Evolutionary conservation across 768 basidiomycete species (phyloP), one percentile per base, ranked within the genome.

Genomic region (Serendipita sp.): DNA sequence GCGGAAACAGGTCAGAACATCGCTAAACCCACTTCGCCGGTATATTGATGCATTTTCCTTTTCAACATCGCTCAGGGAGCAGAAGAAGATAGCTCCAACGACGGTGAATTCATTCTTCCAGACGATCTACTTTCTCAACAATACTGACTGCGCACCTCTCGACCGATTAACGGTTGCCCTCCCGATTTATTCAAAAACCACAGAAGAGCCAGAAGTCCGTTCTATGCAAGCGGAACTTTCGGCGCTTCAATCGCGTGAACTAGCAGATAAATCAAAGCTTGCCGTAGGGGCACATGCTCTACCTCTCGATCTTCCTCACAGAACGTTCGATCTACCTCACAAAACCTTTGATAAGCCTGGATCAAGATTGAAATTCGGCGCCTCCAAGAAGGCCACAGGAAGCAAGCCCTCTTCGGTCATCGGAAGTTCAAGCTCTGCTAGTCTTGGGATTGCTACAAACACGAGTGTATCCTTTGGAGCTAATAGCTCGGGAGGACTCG

Each of bases 1-100:
- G 20, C 53, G 53, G 53, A 58, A 58, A 58, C 53, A 24, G 53
- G 53, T 58, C 9, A 58, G 53, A 30, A 50, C 20, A 50, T 24
- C 4, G 17, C 20, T 11, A 11, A 28, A 31, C 53, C 53, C 14
- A 13, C 13, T 24, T 58, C 53, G 28, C n/a, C 45, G 9, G 9
- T 48, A 24, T 9, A 58, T 0, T 24, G 26, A 58, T 11, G 4
- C 53, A 58, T n/a, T 58, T 24, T 34, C 17, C 33, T 22, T 5
- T 20, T 42, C 42, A 20, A 20, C 11, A 11, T 11, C 13, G 11
- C 42, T 24, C 53, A 58, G 53, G 53, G 31, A n/a, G 26, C 9
- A 20, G 22, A 22, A 31, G 33, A 30, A 13, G 53, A 58, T 31
- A n/a, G 11, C 4, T 58, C 53, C 17, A 58, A 58, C n/a, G 53